These are phyloP conservation scores for Capsicum chinense DNA, from an alignment of 257 asterid genomes.

Conservation along the genomic window DNA sequence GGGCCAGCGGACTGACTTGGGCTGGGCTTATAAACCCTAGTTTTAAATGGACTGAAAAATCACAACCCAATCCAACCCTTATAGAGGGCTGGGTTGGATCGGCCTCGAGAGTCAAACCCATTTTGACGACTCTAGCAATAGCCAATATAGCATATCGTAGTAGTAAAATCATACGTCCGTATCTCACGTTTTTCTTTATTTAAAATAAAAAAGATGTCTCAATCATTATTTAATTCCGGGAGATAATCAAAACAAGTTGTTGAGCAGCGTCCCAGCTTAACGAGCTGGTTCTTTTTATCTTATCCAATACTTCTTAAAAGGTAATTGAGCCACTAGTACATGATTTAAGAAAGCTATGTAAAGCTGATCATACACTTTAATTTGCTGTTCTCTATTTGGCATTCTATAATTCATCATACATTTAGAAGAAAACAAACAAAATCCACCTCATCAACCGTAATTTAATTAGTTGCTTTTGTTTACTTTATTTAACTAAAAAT, in stretches of 20 bases:
- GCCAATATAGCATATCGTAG: no score
- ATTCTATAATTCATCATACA: background rate
- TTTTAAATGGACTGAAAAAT: no score
- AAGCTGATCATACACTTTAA: background rate
- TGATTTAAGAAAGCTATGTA: background rate
- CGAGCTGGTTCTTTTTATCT: background rate
- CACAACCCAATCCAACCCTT: no score
- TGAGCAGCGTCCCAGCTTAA: background rate
- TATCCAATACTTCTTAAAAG: background rate
- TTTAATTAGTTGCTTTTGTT: background rate
- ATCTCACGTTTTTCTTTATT: no score
- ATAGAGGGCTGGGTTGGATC: no score
- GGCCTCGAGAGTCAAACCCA: no score
- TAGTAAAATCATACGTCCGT: no score
- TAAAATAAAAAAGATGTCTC: background rate
- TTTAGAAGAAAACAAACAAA: background rate
- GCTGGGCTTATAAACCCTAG: no score
- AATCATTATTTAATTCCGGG: background rate
- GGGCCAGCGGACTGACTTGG: no score
- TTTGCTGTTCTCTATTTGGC: background rate
- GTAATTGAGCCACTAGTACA: background rate
- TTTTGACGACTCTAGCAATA: no score
- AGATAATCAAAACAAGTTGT: background rate
- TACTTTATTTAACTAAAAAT: background rate
- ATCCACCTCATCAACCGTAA: background rate